Percentiles rank a stretch among this genome's conserved stretches.
Conservation (phyloP, 192 early-diverging fungal species). For the Neocallimastix lanati region DNA sequence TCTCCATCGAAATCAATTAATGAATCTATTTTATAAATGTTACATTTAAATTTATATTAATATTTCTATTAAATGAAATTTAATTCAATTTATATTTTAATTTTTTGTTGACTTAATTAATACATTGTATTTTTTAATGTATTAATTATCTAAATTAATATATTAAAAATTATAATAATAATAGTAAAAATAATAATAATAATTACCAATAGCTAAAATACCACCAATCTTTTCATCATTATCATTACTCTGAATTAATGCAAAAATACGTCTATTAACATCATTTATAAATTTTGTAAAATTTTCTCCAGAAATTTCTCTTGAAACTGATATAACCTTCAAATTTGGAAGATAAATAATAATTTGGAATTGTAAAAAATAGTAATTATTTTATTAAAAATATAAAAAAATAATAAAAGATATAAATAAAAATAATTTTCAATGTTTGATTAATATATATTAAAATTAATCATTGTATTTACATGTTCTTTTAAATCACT, state of each 20-base stretch:
- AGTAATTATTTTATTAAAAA: constrained; percentile 4
- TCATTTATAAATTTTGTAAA: constrained; percentile 59
- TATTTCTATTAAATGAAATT: background rate
- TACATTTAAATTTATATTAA: no score
- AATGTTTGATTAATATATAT: no score
- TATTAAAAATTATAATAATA: background rate
- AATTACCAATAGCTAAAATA: constrained; percentile 54
- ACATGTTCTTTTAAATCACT: constrained; percentile 44
- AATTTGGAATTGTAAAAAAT: background rate
- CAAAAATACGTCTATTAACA: constrained; percentile 61
- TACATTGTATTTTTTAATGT: no score
- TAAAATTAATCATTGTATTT: constrained; percentile 13
- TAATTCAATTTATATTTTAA: background rate
- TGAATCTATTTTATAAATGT: constrained; percentile 34
- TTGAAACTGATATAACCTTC: constrained; percentile 28
- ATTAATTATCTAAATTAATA: no score
- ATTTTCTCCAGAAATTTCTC: constrained; percentile 53
- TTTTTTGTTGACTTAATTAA: no score
- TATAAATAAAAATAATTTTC: no score
- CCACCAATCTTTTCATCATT: constrained; percentile 62
- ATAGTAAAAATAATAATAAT: background rate
- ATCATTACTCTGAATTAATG: constrained; percentile 55
- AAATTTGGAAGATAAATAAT: constrained; percentile 2
- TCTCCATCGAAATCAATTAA: constrained; percentile 66
- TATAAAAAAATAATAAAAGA: no score